These are phyloP conservation scores for Vitis hybrid DNA, from an alignment of 177 flowering plant species.

Conservation along the genomic window DNA sequence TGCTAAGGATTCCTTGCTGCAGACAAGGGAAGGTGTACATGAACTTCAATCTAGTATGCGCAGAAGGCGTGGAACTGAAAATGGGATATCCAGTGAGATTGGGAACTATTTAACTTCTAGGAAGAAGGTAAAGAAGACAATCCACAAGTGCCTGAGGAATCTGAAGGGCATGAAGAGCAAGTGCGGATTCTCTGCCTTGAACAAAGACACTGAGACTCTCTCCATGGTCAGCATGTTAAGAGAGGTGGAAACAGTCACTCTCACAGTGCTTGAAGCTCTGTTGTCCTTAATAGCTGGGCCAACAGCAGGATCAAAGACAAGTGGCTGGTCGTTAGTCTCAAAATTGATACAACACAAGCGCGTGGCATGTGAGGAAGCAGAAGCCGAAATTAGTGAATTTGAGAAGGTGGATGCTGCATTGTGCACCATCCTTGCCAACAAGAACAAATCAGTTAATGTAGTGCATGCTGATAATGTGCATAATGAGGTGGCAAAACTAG, in stretches of 20 bases:
- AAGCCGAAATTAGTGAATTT: slow-evolving; percentile 6
- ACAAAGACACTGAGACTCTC: slow-evolving; percentile 1
- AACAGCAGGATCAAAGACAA: slow-evolving; percentile 7
- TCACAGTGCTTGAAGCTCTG: slow-evolving; percentile 17
- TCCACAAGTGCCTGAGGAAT: no score
- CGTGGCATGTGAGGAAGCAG: background rate
- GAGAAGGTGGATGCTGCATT: slow-evolving; percentile 14
- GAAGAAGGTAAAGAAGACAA: no score
- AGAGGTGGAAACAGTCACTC: slow-evolving; percentile 24
- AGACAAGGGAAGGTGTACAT: slow-evolving; percentile 10
- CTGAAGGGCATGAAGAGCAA: no score
- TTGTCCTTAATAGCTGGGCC: slow-evolving; percentile 9
- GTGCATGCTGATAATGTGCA: no score
- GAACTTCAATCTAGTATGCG: slow-evolving; percentile 17
- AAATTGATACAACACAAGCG: slow-evolving; percentile 1
- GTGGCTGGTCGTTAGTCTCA: slow-evolving; percentile 15
- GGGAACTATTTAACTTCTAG: no score
- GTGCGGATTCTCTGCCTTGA: background rate
- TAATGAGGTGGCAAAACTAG: background rate
- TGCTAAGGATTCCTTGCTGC: slow-evolving; percentile 14
- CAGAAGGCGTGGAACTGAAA: slow-evolving; percentile 8
- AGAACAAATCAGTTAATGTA: background rate
- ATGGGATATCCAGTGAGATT: slow-evolving; percentile 8
- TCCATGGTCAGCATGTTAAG: slow-evolving; percentile 16
- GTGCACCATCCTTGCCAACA: slow-evolving; percentile 2